Base-by-base conservation (phyloP, 1,139 yeast genomes). In the Lodderomyces parapsilosis region DNA sequence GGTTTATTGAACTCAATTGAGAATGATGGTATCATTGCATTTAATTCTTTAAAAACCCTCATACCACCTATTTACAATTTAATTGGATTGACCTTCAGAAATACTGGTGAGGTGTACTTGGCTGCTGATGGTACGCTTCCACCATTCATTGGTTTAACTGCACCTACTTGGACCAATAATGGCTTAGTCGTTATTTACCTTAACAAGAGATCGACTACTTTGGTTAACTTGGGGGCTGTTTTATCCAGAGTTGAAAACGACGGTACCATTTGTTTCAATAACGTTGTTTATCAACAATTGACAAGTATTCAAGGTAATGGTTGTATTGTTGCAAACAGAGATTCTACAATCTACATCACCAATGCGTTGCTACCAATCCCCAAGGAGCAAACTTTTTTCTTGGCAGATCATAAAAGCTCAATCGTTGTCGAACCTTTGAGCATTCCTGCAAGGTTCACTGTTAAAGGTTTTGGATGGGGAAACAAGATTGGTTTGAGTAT, bases 71-170 rank as follows among this genome's bases (percentile, higher is more conserved):
- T 41, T 23, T 66, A 54, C 46, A 49, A 41, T 13, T 49, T 66
- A 22, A 44, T 46, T 20, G 54, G 59, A 17, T 41, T 42, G 2
- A 35, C 52, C 6, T 66, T 66, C 46, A 17, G 24, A 14, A 67
- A 66, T 44, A 52, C 51, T 40, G 71, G 71, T 44, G 47, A 55
- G 19, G 51, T 66, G 52, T 66, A 52, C 50, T 50, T 63, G 28
- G 65, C 60, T 36, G 57, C 53, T 40, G 60, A 63, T 17, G 49
- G 57, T 9, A 31, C 48, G 20, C 56, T 58, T 6, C 36, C 48
- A 28, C 57, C 66, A 4, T 41, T 49, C 6, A 54, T 56, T 51
- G 34, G 56, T 6, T 53, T 62, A 18, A 49, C 57, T 14, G 51
- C 64, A 4, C 23, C 39, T 11, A 32, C 33, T 7, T 66, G 65